Evolutionary conservation across 768 basidiomycete species (phyloP).

Genomic region (Suillus lakei): DNA sequence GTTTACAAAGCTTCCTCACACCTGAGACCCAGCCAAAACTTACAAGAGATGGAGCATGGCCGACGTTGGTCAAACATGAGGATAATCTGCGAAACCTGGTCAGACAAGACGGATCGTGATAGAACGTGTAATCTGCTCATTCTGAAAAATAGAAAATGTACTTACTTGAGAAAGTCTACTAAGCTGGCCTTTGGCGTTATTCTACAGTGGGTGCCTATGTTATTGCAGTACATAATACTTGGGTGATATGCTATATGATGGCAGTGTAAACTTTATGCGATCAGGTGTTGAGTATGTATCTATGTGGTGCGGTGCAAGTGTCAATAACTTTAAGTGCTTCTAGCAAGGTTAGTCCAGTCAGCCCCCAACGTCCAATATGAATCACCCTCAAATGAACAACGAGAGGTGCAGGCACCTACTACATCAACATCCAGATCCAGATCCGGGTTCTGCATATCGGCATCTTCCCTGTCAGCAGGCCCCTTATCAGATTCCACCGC

Average conservation of each 20-base stretch:
- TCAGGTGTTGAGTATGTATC: background rate
- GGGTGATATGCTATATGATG: conserved; percentile 2
- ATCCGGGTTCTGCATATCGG: background rate
- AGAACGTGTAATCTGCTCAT: too few species aligned
- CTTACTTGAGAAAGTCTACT: background rate
- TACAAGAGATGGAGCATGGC: too few species aligned
- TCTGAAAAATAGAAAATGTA: too few species aligned
- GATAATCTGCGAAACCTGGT: too few species aligned
- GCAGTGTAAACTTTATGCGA: background rate
- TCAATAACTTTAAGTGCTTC: conserved; percentile 2
- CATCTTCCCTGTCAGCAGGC: background rate
- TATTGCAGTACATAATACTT: background rate
- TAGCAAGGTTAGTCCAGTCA: background rate
- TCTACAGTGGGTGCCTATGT: background rate
- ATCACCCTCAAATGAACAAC: background rate
- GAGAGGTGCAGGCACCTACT: background rate
- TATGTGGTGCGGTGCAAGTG: background rate
- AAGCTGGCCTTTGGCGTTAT: background rate
- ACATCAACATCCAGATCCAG: background rate
- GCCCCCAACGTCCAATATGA: background rate
- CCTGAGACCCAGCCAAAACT: too few species aligned
- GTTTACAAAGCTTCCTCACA: too few species aligned
- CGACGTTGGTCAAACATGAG: too few species aligned
- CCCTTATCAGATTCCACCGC: background rate
- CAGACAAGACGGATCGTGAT: too few species aligned